A percentile compares a stretch with the other conserved stretches of the same genome.
phyloP scores from a whole-genome alignment of 2,329 filamentous ascomycete species.

The Aspergillus persii region DNA sequence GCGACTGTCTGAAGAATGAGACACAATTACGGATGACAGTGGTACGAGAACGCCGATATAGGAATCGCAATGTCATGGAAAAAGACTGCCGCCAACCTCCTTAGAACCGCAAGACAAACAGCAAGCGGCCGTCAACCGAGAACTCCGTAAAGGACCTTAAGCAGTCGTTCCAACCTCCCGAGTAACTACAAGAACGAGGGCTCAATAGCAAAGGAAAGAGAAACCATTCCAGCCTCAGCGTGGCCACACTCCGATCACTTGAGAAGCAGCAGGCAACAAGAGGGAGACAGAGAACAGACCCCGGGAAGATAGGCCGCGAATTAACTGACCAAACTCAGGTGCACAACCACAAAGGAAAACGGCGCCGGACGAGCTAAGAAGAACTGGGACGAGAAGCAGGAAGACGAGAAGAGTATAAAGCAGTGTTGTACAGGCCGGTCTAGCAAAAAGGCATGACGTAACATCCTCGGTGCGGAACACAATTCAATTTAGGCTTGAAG shows the following conservation, averaged over 20 bases:
- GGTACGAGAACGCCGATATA: slow-evolving; percentile 14
- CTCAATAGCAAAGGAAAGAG: slow-evolving; percentile 11
- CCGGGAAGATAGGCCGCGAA: not conserved
- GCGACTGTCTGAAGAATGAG: slow-evolving; percentile 7
- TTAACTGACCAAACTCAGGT: slow-evolving; percentile 4
- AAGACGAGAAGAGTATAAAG: slow-evolving; percentile 20
- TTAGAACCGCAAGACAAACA: slow-evolving; percentile 9
- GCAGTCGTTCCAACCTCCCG: slow-evolving; percentile 12
- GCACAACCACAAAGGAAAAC: slow-evolving; percentile 8
- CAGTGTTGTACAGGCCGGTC: slow-evolving; percentile 38
- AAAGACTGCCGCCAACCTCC: slow-evolving; percentile 5
- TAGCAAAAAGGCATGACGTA: slow-evolving; percentile 32
- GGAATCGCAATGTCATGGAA: slow-evolving; percentile 5
- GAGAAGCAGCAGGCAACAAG: slow-evolving; percentile 4
- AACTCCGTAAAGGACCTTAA: slow-evolving; percentile 17
- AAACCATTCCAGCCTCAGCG: slow-evolving; percentile 2
- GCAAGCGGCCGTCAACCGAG: slow-evolving; percentile 13
- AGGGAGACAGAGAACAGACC: slow-evolving; percentile 9
- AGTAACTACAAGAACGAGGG: slow-evolving; percentile 23
- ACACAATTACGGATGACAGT: slow-evolving; percentile 15
- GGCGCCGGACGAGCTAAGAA: slow-evolving; percentile 11
- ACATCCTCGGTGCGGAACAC: slow-evolving; percentile 33
- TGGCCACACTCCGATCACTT: not conserved
- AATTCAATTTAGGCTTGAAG: slow-evolving; percentile 36
- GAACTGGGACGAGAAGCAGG: not conserved